Conservation (phyloP, 371 early-diverging fungal species). For the Cokeromyces recurvatus region DNA sequence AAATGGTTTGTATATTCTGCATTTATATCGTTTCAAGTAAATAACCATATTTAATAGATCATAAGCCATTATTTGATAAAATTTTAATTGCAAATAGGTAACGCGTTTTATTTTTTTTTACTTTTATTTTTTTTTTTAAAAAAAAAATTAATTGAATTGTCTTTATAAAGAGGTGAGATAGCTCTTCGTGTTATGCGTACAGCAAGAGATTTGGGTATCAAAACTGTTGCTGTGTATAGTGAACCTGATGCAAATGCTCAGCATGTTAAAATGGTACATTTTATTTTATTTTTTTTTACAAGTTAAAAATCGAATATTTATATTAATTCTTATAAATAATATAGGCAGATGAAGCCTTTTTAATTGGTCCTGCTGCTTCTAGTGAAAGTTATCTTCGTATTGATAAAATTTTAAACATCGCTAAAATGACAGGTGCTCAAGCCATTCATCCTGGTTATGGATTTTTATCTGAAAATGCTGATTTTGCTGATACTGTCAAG, state of each 20-base stretch:
- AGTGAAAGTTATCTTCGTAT: constrained; percentile 83
- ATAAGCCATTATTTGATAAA: constrained; percentile 79
- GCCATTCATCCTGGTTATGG: constrained; percentile 96
- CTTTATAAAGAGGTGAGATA: constrained; percentile 82
- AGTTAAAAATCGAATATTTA: too few species aligned
- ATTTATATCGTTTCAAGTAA: too few species aligned
- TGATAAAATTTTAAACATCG: constrained; percentile 82
- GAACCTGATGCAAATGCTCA: constrained; percentile 86
- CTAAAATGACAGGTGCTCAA: constrained; percentile 80
- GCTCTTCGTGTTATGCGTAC: constrained; percentile 87
- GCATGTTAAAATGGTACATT: constrained; percentile 77
- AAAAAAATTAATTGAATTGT: not conserved
- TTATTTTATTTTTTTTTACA: too few species aligned
- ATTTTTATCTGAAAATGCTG: constrained; percentile 94
- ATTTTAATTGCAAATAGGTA: constrained; percentile 84
- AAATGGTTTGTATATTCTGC: too few species aligned
- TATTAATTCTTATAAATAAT: too few species aligned
- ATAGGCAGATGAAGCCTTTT: constrained; percentile 93
- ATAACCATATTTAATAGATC: too few species aligned
- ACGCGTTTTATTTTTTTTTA: not conserved
- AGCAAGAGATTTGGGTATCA: constrained; percentile 87
- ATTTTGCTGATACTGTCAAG: constrained; percentile 78
- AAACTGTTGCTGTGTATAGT: constrained; percentile 94
- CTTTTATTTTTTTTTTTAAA: not conserved
- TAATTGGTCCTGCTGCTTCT: constrained; percentile 86